These are phyloP conservation scores for Penicillium aurantiogriseum DNA, from an alignment of 2,329 filamentous ascomycete genomes.

Conservation along the genomic window DNA sequence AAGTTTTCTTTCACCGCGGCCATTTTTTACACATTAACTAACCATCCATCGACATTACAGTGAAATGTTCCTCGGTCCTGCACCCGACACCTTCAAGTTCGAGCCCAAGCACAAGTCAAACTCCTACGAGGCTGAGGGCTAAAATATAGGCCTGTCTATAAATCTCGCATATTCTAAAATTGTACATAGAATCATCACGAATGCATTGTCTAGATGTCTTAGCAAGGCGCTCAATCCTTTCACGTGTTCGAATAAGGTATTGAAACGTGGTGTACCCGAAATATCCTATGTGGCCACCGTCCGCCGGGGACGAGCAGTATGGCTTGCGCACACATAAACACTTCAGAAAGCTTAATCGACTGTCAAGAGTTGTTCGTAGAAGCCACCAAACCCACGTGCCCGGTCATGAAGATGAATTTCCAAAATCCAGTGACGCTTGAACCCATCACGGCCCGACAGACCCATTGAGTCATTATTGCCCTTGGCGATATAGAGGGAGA, in stretches of 20 bases:
- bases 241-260: background rate
- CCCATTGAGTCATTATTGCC: slow-evolving; percentile 47
- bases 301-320: background rate
- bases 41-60: slow-evolving; percentile 46
- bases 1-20: slow-evolving; percentile 39
- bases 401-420: slow-evolving; percentile 50
- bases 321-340: background rate
- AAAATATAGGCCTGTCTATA: background rate
- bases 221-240: background rate
- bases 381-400: slow-evolving; percentile 42
- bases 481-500: slow-evolving; percentile 46
- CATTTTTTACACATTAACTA: slow-evolving; percentile 8
- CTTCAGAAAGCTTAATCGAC: slow-evolving; percentile 12
- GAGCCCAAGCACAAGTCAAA: slow-evolving; percentile 98
- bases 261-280: background rate
- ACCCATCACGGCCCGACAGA: slow-evolving; percentile 41
- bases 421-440: slow-evolving; percentile 51
- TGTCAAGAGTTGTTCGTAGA: slow-evolving; percentile 42
- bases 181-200: slow-evolving; percentile 10
- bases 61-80: slow-evolving; percentile 95
- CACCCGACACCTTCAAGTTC: slow-evolving; percentile 87
- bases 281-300: background rate
- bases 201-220: background rate
- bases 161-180: background rate
- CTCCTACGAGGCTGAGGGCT: slow-evolving; percentile 70